Percentiles rank a stretch among this genome's conserved stretches.
Evolutionary conservation across 2,329 filamentous ascomycete genomes (phyloP).

Genomic region (Fusarium sp.): DNA sequence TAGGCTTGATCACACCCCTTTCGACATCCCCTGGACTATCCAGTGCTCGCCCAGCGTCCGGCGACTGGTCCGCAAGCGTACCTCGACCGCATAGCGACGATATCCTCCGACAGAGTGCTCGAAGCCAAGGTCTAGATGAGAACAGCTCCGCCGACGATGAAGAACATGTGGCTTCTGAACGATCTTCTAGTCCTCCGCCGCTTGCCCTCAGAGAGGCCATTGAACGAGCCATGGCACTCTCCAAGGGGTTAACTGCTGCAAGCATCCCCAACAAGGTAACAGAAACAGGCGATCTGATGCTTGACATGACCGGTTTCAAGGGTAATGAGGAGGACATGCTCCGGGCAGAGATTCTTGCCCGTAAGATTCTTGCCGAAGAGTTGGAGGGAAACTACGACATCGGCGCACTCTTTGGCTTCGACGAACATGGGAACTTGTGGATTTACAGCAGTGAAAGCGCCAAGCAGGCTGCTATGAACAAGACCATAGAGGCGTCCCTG

Average conservation of each 20-base stretch:
- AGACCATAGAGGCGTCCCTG: constrained; percentile 62
- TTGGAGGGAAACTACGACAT: constrained; percentile 96
- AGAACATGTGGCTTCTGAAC: constrained; percentile 55
- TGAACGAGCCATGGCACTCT: constrained; percentile 82
- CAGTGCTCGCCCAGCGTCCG: constrained; percentile 56
- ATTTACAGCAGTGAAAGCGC: constrained; percentile 98
- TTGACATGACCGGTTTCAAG: constrained; percentile 98
- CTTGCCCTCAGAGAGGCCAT: constrained; percentile 78
- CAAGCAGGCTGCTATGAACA: constrained; percentile 84
- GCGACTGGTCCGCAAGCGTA: constrained; percentile 59
- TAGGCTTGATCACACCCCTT: constrained; percentile 61
- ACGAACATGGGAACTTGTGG: constrained; percentile 97
- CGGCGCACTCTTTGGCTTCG: constrained; percentile 91
- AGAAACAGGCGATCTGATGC: constrained; percentile 91
- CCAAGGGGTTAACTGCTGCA: constrained; percentile 84
- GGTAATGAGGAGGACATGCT: constrained; percentile 92
- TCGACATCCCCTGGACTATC: constrained; percentile 63
- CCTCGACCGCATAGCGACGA: constrained; percentile 64
- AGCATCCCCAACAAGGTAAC: constrained; percentile 96
- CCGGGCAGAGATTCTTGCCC: constrained; percentile 89
- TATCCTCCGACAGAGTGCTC: constrained; percentile 59
- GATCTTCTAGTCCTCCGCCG: constrained; percentile 81
- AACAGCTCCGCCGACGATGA: constrained; percentile 52
- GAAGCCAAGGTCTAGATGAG: constrained; percentile 49
- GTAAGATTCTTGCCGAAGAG: constrained; percentile 92